Conservation (phyloP, 2,329 filamentous ascomycete genomes). For the Didymella pomorum region DNA sequence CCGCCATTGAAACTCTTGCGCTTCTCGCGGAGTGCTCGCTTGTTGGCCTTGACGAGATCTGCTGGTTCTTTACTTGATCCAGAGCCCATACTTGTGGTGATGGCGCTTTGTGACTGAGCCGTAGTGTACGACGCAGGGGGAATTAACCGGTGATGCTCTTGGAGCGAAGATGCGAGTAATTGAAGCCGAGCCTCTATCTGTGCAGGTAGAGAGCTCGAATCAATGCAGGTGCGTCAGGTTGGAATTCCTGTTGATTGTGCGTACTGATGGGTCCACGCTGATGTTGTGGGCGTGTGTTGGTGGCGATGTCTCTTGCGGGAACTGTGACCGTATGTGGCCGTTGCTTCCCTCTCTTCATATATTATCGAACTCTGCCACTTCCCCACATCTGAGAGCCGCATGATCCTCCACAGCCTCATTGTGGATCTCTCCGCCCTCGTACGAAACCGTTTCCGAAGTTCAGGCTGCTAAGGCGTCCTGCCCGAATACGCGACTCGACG, state of each 20-base stretch:
- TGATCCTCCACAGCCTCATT: constrained; percentile 6
- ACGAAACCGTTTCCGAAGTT: background rate
- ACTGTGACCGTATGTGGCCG: background rate
- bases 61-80: background rate
- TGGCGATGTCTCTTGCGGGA: background rate
- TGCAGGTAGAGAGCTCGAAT: too few relatives aligned
- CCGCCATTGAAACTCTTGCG: constrained; percentile 9
- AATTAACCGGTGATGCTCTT: too few relatives aligned
- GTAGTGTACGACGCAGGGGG: too few relatives aligned
- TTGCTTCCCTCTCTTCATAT: background rate
- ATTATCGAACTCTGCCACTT: background rate
- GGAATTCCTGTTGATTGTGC: background rate
- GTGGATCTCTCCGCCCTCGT: background rate
- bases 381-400: background rate
- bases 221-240: background rate
- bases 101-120: background rate
- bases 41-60: background rate
- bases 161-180: too few relatives aligned
- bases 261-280: background rate
- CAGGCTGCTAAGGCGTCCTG: background rate
- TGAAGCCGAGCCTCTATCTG: too few relatives aligned
- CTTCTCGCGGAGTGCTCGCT: background rate
- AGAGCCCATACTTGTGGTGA: background rate
- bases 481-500: background rate
- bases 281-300: background rate